Conservation (phyloP, 345 rosid species). For the Eucalyptus marginata region DNA sequence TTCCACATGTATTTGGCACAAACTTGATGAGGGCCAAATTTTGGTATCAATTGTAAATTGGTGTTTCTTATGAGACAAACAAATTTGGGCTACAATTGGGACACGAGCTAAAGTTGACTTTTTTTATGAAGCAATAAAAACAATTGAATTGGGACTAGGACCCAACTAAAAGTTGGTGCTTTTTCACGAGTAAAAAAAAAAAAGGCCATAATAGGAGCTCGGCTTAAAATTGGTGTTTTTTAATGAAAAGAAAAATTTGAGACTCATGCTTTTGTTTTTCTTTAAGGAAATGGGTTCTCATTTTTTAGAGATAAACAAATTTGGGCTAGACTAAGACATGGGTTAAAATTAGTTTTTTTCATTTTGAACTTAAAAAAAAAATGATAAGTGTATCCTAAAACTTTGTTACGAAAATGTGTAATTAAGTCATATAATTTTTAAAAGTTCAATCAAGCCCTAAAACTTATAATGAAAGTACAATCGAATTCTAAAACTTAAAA, state of each 20-base stretch:
- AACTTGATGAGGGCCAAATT: not conserved
- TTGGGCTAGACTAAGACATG: not conserved
- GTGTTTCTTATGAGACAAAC: not conserved
- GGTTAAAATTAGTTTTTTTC: not conserved
- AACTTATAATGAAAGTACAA: no score
- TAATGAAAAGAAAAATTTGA: not conserved
- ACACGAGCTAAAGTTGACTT: not conserved
- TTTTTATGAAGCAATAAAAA: not conserved
- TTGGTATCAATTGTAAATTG: not conserved
- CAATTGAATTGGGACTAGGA: fast-evolving
- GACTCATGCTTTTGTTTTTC: not conserved
- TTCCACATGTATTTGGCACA: not conserved
- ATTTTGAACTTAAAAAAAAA: fast-evolving
- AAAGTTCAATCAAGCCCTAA: fast-evolving
- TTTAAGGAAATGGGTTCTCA: not conserved
- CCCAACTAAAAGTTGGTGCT: not conserved
- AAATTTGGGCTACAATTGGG: not conserved
- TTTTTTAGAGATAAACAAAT: not conserved
- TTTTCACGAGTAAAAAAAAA: not conserved
- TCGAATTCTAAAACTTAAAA: fast-evolving
- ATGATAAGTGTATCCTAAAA: not conserved
- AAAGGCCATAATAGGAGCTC: not conserved
- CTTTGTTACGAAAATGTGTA: fast-evolving
- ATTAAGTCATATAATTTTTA: fast-evolving
- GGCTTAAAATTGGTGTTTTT: not conserved